Evolutionary conservation across 2,329 filamentous ascomycete genomes (phyloP), one percentile per base, ranked within the genome.

Genomic region (Hypoxylon sp.): DNA sequence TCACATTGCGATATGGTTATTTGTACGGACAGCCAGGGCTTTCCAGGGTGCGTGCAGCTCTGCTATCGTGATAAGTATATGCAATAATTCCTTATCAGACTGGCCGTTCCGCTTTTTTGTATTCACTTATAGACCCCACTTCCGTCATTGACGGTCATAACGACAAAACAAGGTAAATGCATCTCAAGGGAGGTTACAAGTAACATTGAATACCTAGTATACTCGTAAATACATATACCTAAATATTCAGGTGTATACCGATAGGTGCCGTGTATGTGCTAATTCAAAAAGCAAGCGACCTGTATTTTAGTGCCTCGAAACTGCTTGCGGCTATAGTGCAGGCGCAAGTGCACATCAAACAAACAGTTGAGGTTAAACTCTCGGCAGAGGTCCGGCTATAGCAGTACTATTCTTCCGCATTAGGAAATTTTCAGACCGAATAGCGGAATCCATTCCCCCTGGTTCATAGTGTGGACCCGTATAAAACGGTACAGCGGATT

Each of bases 1-100:
- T 69, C 63, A 64, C 55, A 44, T 69, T 67, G 56, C 51, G 53
- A 59, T 62, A 57, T 55, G 37, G 42, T 19, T 54, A 54, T 61
- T 57, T 54, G 53, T 68, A 65, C 42, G 50, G 53, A 56, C 44
- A 19, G 35, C 2, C 35, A 37, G 13, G 17, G 32, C 10, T 37
- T 37, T 5, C 8, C n/a, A 47, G 57, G 39, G 39, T 32, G 24
- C 39, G 29, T 7, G 31, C 47, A 37, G 46, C 15, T 37, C 29
- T n/a, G 11, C 10, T 15, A 37, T 37, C 13, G 10, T 13, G 24
- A 27, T 50, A 58, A 58, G 50, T 3, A 21, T 51, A 19, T 50
- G 19, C 55, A 42, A 56, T 59, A 60, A 46, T 32, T 29, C 44
- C 51, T 65, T 60, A 65, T 56, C 51, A 37, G 44, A 39, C 44